Percentiles rank a stretch among this genome's conserved stretches.
Evolutionary conservation across 1,139 yeast species (phyloP).

Genomic region (Hansenula sp.): DNA sequence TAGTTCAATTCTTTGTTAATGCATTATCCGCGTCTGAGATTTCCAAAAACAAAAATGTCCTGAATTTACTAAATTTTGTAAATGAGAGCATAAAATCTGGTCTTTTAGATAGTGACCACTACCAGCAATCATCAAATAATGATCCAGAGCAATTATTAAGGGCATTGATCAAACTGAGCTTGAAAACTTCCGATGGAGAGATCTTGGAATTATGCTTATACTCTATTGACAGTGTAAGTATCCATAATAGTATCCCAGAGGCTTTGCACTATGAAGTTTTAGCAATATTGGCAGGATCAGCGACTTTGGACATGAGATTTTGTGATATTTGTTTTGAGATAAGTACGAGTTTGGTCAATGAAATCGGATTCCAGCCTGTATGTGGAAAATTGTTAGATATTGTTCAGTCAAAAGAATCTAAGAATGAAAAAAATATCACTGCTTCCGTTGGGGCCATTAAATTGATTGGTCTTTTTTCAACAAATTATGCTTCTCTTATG

Average conservation of each 20-base stretch:
- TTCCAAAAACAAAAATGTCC: constrained; percentile 16
- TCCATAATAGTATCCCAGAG: constrained; percentile 46
- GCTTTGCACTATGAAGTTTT: constrained; percentile 35
- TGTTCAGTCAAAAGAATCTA: constrained; percentile 26
- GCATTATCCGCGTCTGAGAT: constrained; percentile 18
- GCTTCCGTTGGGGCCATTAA: constrained; percentile 48
- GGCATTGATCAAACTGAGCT: constrained; percentile 37
- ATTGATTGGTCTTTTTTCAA: constrained; percentile 17
- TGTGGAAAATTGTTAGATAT: constrained; percentile 35
- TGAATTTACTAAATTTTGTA: constrained; percentile 30
- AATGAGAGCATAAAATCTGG: constrained; percentile 23
- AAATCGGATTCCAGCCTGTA: constrained; percentile 33
- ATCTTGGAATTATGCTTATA: constrained; percentile 42
- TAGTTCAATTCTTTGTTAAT: constrained; percentile 33
- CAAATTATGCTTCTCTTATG: constrained; percentile 15
- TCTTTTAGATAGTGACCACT: constrained; percentile 23
- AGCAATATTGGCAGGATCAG: constrained; percentile 47
- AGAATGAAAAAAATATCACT: constrained; percentile 29
- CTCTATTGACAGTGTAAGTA: constrained; percentile 42
- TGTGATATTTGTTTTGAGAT: constrained; percentile 37
- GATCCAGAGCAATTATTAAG: constrained; percentile 34
- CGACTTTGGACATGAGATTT: constrained; percentile 34
- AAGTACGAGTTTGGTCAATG: constrained; percentile 31
- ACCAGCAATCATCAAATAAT: constrained; percentile 28
- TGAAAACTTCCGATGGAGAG: constrained; percentile 36